Percentiles rank a stretch among this genome's conserved stretches.
These are phyloP conservation scores for Posidonia oceanica DNA, from an alignment of 116 monocot genomes.

Conservation along the genomic window DNA sequence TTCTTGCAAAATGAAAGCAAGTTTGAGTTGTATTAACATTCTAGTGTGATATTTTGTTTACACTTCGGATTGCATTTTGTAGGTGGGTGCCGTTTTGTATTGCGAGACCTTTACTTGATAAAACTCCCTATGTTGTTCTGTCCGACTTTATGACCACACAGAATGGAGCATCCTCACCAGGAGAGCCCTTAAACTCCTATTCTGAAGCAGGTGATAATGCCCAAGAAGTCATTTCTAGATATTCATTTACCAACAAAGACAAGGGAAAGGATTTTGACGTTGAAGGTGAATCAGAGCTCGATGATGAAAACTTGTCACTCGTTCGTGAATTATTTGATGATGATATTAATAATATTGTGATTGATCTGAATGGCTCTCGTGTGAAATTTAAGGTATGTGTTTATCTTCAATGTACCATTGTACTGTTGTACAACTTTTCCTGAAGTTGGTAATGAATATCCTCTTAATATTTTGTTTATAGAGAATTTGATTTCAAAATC, in stretches of 20 bases:
- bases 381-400: constrained; percentile 56
- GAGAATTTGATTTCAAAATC: too few relatives aligned
- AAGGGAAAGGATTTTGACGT: constrained; percentile 21
- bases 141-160: constrained; percentile 41
- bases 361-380: constrained; percentile 45
- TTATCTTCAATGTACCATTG: neutral
- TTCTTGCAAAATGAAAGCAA: neutral
- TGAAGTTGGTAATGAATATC: neutral
- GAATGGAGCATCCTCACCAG: constrained; percentile 9
- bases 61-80: constrained; percentile 1
- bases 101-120: constrained; percentile 62
- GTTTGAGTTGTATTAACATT: neutral
- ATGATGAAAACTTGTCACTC: constrained; percentile 11
- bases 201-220: neutral
- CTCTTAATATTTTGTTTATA: neutral
- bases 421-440: neutral
- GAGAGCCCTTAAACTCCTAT: constrained; percentile 2
- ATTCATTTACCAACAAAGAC: constrained; percentile 24
- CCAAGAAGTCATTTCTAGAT: constrained; percentile 11
- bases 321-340: neutral
- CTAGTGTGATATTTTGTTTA: neutral
- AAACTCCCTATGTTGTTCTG: constrained; percentile 53
- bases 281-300: constrained; percentile 10
- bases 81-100: constrained; percentile 87
- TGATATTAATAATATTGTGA: constrained; percentile 37